Percentiles rank a stretch among this genome's conserved stretches.
These are phyloP conservation scores for Fusarium gaditjirri DNA, from an alignment of 2,329 filamentous ascomycete genomes.

Conservation along the genomic window DNA sequence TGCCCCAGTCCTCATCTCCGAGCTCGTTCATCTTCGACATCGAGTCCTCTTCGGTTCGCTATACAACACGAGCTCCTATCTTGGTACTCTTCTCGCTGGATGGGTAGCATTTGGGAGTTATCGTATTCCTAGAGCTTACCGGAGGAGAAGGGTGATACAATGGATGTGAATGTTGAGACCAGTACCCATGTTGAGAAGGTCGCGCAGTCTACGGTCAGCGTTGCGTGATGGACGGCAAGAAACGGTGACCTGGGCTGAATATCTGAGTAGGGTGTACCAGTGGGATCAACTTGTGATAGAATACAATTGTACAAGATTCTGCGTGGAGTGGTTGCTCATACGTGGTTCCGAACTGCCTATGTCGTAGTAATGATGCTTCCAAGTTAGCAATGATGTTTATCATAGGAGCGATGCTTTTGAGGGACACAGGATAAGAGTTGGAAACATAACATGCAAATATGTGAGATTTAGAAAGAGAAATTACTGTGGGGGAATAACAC, in stretches of 20 bases:
- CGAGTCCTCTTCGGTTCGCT: constrained; percentile 21
- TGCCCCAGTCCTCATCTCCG: constrained; percentile 54
- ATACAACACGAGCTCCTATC: constrained; percentile 3
- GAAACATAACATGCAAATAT: no score
- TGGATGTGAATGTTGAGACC: background rate
- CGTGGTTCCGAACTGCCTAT: no score
- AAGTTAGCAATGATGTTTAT: no score
- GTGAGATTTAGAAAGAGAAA: background rate
- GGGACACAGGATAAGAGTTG: no score
- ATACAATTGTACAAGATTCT: no score
- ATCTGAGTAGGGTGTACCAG: no score
- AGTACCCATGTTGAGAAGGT: constrained; percentile 2
- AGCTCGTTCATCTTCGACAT: constrained; percentile 25
- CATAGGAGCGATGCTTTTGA: no score
- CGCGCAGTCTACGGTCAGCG: background rate
- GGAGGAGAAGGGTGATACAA: background rate
- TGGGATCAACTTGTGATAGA: no score
- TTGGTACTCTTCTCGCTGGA: constrained; percentile 16
- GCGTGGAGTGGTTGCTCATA: no score
- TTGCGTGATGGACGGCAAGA: background rate
- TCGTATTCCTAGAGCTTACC: background rate
- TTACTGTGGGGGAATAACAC: background rate
- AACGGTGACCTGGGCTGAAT: no score
- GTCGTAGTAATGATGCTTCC: no score
- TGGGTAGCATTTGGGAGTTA: constrained; percentile 31